Percentiles rank a stretch among this genome's conserved stretches.
These are phyloP conservation scores for Trichophyton schoenleinii DNA, from an alignment of 2,329 filamentous ascomycete species.

Conservation along the genomic window DNA sequence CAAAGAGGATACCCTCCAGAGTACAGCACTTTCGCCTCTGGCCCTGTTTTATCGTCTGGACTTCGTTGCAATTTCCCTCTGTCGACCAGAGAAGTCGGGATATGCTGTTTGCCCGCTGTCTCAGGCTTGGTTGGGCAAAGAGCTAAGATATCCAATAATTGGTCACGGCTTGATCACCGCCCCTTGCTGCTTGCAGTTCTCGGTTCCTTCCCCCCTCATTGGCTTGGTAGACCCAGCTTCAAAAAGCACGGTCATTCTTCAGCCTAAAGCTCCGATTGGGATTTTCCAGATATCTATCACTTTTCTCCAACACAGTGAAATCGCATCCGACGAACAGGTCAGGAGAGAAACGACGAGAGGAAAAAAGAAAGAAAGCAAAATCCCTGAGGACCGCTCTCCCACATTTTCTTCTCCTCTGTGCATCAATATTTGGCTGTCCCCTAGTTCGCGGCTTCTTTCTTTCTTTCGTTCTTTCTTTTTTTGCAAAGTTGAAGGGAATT, in stretches of 20 bases:
- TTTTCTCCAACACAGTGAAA: neutral
- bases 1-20: neutral
- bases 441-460: neutral
- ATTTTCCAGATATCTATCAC: neutral
- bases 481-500: neutral
- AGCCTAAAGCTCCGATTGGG: neutral
- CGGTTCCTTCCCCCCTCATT: neutral
- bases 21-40: neutral
- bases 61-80: neutral
- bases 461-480: neutral
- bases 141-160: neutral
- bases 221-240: neutral
- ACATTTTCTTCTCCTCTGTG: no score
- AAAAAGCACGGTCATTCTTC: neutral
- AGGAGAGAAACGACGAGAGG: neutral
- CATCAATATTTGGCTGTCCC: no score
- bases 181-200: neutral
- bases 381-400: neutral
- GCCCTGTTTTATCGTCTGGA: neutral
- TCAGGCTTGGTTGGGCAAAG: neutral
- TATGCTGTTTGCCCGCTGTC: neutral
- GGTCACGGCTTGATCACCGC: neutral
- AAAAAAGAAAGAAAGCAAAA: neutral
- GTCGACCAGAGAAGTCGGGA: neutral
- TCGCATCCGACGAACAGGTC: neutral